These are phyloP conservation scores for Penicillium sclerotigenum DNA, from an alignment of 2,329 filamentous ascomycete species.

Conservation along the genomic window DNA sequence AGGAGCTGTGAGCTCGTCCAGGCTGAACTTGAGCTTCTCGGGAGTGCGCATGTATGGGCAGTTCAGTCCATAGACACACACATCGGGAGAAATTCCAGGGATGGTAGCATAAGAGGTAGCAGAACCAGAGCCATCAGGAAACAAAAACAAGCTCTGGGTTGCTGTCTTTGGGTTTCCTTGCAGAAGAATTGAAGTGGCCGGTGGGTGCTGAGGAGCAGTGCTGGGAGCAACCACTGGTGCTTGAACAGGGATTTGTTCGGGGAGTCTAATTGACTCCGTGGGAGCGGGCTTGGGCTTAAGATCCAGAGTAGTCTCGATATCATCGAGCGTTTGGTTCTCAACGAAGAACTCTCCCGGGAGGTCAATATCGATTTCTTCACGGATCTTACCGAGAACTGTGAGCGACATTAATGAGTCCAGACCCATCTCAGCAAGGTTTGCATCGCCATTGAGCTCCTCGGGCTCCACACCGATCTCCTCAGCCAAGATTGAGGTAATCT, in stretches of 20 bases:
- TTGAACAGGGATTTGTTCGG: conserved; percentile 23
- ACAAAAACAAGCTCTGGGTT: conserved; percentile 42
- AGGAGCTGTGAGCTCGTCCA: conserved; percentile 36
- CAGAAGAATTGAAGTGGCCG: conserved; percentile 43
- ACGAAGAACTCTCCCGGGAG: conserved; percentile 45
- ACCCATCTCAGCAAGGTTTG: conserved; percentile 44
- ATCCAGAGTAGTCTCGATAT: conserved; percentile 39
- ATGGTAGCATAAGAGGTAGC: conserved; percentile 47
- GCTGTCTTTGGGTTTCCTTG: conserved; percentile 45
- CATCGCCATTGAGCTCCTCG: conserved; percentile 39
- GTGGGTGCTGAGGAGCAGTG: conserved; percentile 30
- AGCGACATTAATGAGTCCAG: conserved; percentile 49
- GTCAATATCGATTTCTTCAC: conserved; percentile 43
- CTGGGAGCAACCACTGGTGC: conserved; percentile 18
- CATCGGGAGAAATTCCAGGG: conserved; percentile 40
- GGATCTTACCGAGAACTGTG: conserved; percentile 45
- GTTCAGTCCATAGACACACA: conserved; percentile 45
- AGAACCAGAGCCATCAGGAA: conserved; percentile 48
- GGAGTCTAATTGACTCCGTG: conserved; percentile 20
- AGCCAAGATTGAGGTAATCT: conserved; percentile 42
- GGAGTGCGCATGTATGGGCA: conserved; percentile 46
- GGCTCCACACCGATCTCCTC: conserved; percentile 46
- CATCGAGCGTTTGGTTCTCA: conserved; percentile 43
- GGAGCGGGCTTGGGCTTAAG: conserved; percentile 37
- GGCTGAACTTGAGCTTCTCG: conserved; percentile 33